These are phyloP conservation scores for Penicillium sp. DNA, from an alignment of 2,329 filamentous ascomycete genomes.

Conservation along the genomic window DNA sequence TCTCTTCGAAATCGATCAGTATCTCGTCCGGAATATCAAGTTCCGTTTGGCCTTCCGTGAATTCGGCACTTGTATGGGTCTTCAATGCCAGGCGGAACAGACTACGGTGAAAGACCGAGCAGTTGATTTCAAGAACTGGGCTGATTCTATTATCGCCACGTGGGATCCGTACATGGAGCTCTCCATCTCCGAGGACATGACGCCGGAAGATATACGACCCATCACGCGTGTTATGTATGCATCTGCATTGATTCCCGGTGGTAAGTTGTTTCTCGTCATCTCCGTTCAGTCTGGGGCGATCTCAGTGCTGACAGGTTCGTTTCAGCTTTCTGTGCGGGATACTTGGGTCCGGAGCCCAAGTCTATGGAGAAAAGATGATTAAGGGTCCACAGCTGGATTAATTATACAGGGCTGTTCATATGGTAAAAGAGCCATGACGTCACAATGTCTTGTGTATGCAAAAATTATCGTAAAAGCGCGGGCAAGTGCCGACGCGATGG, in stretches of 20 bases:
- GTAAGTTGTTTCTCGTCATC: slow-evolving; percentile 36
- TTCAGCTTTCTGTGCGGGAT: slow-evolving; percentile 35
- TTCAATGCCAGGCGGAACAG: slow-evolving; percentile 38
- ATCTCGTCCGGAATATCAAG: slow-evolving; percentile 32
- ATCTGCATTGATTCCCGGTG: slow-evolving; percentile 51
- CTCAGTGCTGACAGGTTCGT: neutral
- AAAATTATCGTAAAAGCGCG: neutral
- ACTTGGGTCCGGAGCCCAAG: slow-evolving; percentile 34
- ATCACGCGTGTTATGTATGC: slow-evolving; percentile 57
- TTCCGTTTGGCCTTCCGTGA: slow-evolving; percentile 51
- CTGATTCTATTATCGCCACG: slow-evolving; percentile 33
- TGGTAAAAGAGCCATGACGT: neutral
- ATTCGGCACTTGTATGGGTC: slow-evolving; percentile 50
- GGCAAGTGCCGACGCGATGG: slow-evolving; percentile 3
- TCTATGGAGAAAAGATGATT: neutral
- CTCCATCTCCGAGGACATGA: slow-evolving; percentile 27
- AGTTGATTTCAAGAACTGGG: slow-evolving; percentile 28
- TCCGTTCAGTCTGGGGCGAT: neutral
- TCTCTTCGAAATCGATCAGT: slow-evolving; percentile 34
- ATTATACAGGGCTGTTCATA: neutral
- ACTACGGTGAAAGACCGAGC: slow-evolving; percentile 33
- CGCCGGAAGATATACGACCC: slow-evolving; percentile 46
- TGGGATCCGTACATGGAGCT: slow-evolving; percentile 41
- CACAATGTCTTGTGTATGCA: neutral
- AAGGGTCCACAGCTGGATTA: neutral